Conservation (phyloP, 257 asterid species). For the Lycium ferocissimum region DNA sequence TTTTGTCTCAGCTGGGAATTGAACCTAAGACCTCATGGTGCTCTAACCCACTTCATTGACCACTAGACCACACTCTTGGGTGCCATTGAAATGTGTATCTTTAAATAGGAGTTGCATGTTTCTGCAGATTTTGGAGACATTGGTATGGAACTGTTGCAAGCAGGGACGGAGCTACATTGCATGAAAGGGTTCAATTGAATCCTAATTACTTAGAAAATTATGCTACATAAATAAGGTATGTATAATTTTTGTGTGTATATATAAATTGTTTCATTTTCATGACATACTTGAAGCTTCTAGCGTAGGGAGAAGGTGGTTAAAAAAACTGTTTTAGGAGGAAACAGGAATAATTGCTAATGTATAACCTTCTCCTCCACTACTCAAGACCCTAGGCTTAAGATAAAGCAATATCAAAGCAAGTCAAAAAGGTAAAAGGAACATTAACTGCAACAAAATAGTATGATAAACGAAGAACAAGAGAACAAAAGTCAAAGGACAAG, state of each 20-base stretch:
- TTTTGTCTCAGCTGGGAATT: too few species aligned
- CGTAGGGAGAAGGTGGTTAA: background rate
- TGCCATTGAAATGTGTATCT: background rate
- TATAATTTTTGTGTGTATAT: background rate
- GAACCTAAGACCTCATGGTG: too few species aligned
- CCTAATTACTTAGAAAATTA: background rate
- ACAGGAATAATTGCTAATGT: background rate
- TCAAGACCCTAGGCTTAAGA: too few species aligned
- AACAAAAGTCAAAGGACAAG: too few species aligned
- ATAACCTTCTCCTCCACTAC: background rate
- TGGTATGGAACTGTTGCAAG: background rate
- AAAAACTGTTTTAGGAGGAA: background rate
- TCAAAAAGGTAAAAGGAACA: too few species aligned
- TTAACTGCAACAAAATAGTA: too few species aligned
- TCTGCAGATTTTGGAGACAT: background rate
- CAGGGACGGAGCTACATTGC: background rate
- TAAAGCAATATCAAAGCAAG: too few species aligned
- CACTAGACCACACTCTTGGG: too few species aligned
- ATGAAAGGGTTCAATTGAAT: background rate
- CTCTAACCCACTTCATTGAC: too few species aligned
- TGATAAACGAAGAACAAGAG: too few species aligned
- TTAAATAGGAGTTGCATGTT: background rate
- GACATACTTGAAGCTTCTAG: background rate
- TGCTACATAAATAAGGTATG: background rate
- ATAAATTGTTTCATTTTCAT: background rate